These are phyloP conservation scores for Russula ochroleuca DNA, from an alignment of 768 basidiomycete species.

Conservation along the genomic window DNA sequence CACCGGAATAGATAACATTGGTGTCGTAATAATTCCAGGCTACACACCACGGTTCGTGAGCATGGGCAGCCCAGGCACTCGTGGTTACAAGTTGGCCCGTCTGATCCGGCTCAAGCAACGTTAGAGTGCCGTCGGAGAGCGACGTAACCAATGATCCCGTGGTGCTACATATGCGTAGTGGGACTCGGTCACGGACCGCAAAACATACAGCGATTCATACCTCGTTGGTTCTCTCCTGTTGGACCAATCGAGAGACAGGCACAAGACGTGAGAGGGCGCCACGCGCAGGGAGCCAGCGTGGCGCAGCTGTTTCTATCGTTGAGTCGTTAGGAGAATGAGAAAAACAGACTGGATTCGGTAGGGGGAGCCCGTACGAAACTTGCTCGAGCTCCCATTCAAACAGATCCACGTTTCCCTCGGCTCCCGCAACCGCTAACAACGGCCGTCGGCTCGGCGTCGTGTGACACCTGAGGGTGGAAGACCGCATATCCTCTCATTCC, in stretches of 20 bases:
- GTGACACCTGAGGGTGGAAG: conserved; percentile 51
- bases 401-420: conserved; percentile 73
- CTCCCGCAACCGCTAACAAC: conserved; percentile 72
- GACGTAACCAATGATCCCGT: conserved; percentile 69
- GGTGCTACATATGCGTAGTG: conserved; percentile 39
- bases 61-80: conserved; percentile 80
- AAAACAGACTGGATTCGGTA: background rate
- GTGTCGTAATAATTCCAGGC: conserved; percentile 87
- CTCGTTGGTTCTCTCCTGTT: conserved; percentile 51
- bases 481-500: background rate
- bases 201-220: conserved; percentile 37
- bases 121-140: conserved; percentile 71
- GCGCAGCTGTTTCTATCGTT: conserved; percentile 34
- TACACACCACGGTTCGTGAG: conserved; percentile 91
- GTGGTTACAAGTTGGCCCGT: conserved; percentile 43
- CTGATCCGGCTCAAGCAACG: conserved; percentile 52
- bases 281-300: conserved; percentile 45
- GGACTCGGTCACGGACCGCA: background rate
- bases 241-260: conserved; percentile 93
- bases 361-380: conserved; percentile 35
- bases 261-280: conserved; percentile 55
- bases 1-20: conserved; percentile 81
- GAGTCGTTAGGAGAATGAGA: background rate
- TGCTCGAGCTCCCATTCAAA: conserved; percentile 50
- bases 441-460: conserved; percentile 40